These are phyloP conservation scores for Amanita muscaria DNA, from an alignment of 768 basidiomycete species.

Conservation along the genomic window DNA sequence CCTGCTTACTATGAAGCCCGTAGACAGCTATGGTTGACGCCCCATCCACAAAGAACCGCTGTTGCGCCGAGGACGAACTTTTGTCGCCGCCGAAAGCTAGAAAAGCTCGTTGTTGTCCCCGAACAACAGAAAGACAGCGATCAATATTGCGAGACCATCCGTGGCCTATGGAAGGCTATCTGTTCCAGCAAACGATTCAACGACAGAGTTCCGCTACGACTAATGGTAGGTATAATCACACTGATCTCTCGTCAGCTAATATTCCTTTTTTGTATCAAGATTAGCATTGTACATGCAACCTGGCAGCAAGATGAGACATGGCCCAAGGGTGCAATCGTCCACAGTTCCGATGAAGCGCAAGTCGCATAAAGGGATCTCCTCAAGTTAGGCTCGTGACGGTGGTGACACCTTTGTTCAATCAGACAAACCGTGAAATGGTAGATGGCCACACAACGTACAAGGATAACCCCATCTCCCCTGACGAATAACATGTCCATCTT, in stretches of 20 bases:
- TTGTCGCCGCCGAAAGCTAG: conserved; percentile 37
- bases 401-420: conserved; percentile 56
- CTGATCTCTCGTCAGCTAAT: conserved; percentile 11
- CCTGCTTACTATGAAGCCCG: conserved; percentile 56
- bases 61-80: conserved; percentile 20
- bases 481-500: conserved; percentile 99
- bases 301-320: conserved; percentile 75
- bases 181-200: conserved; percentile 49
- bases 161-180: conserved; percentile 58
- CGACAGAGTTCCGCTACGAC: conserved; percentile 48
- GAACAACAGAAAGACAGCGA: conserved; percentile 43
- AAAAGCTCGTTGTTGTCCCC: conserved; percentile 39
- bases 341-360: conserved; percentile 45
- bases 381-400: conserved; percentile 65
- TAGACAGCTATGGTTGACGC: conserved; percentile 51
- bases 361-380: conserved; percentile 12
- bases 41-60: conserved; percentile 15
- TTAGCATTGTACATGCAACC: conserved; percentile 63
- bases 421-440: conserved; percentile 6
- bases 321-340: conserved; percentile 55
- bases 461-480: conserved; percentile 91
- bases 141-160: conserved; percentile 46
- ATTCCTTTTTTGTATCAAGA: conserved; percentile 30
- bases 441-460: conserved; percentile 44
- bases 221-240: conserved; percentile 43